Evolutionary conservation across 257 asterid species (phyloP), one percentile per base, ranked within the genome.

Genomic region (Solanum ossicruentum): DNA sequence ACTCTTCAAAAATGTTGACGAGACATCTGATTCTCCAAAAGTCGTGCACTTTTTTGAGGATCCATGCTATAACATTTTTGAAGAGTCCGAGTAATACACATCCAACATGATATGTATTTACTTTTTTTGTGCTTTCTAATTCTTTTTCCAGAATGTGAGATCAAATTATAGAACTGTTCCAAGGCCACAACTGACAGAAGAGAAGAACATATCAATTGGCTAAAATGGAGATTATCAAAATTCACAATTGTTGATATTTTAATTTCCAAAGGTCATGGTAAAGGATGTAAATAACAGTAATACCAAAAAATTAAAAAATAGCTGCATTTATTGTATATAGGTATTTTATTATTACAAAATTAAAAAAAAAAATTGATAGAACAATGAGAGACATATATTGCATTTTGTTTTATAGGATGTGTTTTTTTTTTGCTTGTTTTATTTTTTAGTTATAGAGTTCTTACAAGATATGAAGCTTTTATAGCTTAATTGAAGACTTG

Each of bases 71-170:
- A 69, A 69, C 26, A 36, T 69, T 69, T 69, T 69, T 39, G 16
- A 12, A 23, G 67, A 26, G 8, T 79, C 5, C 17, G 51, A 79
- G 67, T 9, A 2, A 4, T 21, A 17, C 3, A 3, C 20, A 8
- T 57, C 1, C 63, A 57, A 86, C 63, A 15, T 10, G 55, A 2
- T 79, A 39, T 23, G 78, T 63, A 65, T 28, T 67, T 81, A 55
- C 7, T 71, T 41, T 20, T 21, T 21, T 18, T 18, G 3, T 21
- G 13, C 9, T 73, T 73, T 47, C 81, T 12, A 7, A 73, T 21
- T 69, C 39, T 32, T 69, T 69, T 88, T 79, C 98, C 96, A 94
- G 98, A 88, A 86, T 77, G 99, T 96, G 88, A 90, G 93, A 85
- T 91, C 94, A 8, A 95, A 91, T 84, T 95, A 94, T 86, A 92